A percentile compares a stretch with the other conserved stretches of the same genome.
phyloP scores from a whole-genome alignment of 2,329 filamentous ascomycete species.

The Allantophomopsis lycopodina region DNA sequence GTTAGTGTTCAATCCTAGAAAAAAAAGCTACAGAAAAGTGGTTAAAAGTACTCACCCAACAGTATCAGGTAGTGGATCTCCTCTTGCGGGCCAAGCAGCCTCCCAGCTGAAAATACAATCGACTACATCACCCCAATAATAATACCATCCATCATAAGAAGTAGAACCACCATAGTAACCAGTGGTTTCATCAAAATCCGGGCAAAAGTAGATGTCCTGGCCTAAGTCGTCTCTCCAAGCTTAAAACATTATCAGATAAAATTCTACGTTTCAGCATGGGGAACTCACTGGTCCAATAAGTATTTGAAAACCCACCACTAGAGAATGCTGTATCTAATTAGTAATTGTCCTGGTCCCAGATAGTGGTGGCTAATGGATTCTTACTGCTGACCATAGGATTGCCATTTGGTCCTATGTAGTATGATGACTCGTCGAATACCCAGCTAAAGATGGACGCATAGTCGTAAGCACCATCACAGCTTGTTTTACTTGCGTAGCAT shows the following conservation, averaged over 20 bases:
- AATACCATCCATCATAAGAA: conserved; percentile 9
- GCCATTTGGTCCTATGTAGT: too few species aligned
- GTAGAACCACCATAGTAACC: conserved; percentile 18
- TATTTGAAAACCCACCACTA: neutral
- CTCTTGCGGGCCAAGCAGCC: conserved; percentile 18
- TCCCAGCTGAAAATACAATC: conserved; percentile 25
- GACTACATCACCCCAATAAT: conserved; percentile 17
- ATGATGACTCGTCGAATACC: conserved; percentile 2
- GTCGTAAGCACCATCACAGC: too few species aligned
- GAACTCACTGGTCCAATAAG: too few species aligned
- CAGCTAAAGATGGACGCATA: neutral
- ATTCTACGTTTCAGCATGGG: too few species aligned
- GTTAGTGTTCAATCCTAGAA: too few species aligned
- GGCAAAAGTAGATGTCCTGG: conserved; percentile 19
- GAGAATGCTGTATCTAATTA: too few species aligned
- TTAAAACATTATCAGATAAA: neutral
- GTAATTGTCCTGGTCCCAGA: too few species aligned
- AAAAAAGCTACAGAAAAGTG: too few species aligned
- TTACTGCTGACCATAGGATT: too few species aligned
- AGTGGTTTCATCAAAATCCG: conserved; percentile 16
- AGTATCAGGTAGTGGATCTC: neutral
- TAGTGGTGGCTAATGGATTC: too few species aligned
- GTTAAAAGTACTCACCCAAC: too few species aligned
- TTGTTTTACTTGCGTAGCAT: neutral
- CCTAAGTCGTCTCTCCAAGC: conserved; percentile 13